Base-by-base conservation (phyloP, 2,329 filamentous ascomycete species). In the Periconia digitata region DNA sequence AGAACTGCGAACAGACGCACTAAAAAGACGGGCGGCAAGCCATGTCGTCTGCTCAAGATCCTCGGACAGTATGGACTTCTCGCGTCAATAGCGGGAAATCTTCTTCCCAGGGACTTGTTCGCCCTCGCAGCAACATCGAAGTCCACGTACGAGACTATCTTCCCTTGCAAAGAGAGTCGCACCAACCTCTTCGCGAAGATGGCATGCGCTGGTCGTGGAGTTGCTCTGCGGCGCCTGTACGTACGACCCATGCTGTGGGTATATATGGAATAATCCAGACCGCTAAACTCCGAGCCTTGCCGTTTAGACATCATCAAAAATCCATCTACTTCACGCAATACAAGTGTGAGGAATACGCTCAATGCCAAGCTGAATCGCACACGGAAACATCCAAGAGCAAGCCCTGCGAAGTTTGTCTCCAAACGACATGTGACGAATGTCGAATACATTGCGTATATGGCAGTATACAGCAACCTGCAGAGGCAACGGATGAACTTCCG, bases 391-490 rank as follows among this genome's bases (percentile, higher is more conserved):
- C 63, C 15, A 56, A 63, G 22, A 58, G 56, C 18, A 54, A 46
- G 15, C 60, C 67, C 13, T 70, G 67, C 37, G 40, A 51, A 8
- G 50, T 36, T 7, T 70, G 67, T 46, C 56, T 55, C 15, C 47
- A 58, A 1, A 66, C 50, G n/a, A 70, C 67, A 2, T 70, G 67
- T 50, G 50, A 70, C 34, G 67, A 70, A 44, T 70, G 67, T 39
- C 59, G 67, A 7, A 60, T 68, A 27, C 67, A 70, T 41, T 66
- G 63, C 47, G 63, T 68, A 4, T 70, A 67, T 35, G 65, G 68
- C 32, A 66, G 57, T 39, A 61, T 60, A 42, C 61, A 59, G 47
- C 58, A 65, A 45, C 37, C 53, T 3, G 47, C 59, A 2, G 53
- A 53, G 16, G 60, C 64, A 1, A 50, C 56, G 1, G 62, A 67